Base-by-base conservation (phyloP, 208 protist genomes). In the Leishmania tropica region DNA sequence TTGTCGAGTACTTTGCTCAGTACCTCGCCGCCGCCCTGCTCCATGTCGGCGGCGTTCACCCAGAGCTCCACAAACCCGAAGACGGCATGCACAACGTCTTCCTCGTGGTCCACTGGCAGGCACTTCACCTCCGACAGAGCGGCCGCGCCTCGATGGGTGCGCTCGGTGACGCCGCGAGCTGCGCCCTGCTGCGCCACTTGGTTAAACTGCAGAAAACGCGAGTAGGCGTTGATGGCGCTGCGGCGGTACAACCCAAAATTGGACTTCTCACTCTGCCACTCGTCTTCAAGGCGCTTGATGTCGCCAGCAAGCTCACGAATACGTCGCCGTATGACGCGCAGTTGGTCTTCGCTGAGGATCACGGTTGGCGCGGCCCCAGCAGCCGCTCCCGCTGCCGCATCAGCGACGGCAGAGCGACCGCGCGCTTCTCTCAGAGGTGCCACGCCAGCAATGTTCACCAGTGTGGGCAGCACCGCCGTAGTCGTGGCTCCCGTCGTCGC, bases 61-160 rank as follows among this genome's bases (percentile, higher is more conserved):
- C 94, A 97, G 3, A 97, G 80, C 76, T 90, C 91, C 5, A 96
- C 92, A 76, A 97, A 92, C 15, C 89, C 88, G 70, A 94, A 97
- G 17, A 93, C 86, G n/a, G 94, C 92, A n/a, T 91, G 85, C n/a
- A 94, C 31, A 24, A 87, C 84, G 67, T 88, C 79, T 31, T 94
- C 89, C 17, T 79, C 83, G 3, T 11, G 64, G 42, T 79, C 68
- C 13, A 67, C 60, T 3, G 79, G 80, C 37, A 84, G 35, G 45
- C 78, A 85, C n/a, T 13, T 40, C 37, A 85, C 82, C 73, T 60
- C 78, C 21, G 51, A 1, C 37, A 19, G 3, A 13, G 48, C 35
- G 10, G 75, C n/a, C 35, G 40, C 56, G 51, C 58, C 42, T 6
- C 78, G 8, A 31, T 45, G 13, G 0, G 51, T 37, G 76, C 3